phyloP scores from a whole-genome alignment of 768 basidiomycete species.

The Lactifluus pinguis region DNA sequence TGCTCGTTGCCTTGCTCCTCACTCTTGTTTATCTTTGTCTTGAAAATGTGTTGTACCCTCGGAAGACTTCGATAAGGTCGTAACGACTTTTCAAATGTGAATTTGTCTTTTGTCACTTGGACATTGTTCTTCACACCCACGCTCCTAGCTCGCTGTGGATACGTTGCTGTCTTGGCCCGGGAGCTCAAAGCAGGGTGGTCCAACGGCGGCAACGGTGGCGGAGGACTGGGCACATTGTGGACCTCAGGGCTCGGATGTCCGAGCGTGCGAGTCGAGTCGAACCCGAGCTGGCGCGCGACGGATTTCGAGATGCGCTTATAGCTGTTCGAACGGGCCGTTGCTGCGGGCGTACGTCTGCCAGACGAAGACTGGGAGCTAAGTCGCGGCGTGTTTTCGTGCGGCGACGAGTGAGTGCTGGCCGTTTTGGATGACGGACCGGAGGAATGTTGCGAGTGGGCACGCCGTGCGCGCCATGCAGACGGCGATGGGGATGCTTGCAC shows the following conservation, averaged over 20 bases:
- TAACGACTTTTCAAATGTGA: slow-evolving; percentile 23
- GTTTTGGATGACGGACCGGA: slow-evolving; percentile 19
- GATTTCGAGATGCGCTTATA: slow-evolving; percentile 23
- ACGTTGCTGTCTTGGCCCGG: slow-evolving; percentile 16
- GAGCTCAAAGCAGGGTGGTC: slow-evolving; percentile 27
- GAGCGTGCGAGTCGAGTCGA: slow-evolving; percentile 35
- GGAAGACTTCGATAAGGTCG: slow-evolving; percentile 26
- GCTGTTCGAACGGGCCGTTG: neutral
- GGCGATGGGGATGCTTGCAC: slow-evolving; percentile 9
- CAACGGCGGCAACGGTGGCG: slow-evolving; percentile 49
- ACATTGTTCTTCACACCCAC: slow-evolving; percentile 12
- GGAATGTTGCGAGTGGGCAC: slow-evolving; percentile 16
- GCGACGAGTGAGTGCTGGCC: slow-evolving; percentile 26
- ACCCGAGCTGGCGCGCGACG: slow-evolving; percentile 19
- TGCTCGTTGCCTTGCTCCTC: neutral
- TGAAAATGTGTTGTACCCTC: slow-evolving; percentile 23
- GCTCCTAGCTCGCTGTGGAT: slow-evolving; percentile 17
- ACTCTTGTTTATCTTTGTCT: slow-evolving; percentile 6
- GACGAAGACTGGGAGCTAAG: slow-evolving; percentile 22
- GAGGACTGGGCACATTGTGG: slow-evolving; percentile 23
- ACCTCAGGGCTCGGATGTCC: slow-evolving; percentile 30
- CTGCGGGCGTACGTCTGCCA: slow-evolving; percentile 19
- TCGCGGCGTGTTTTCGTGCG: slow-evolving; percentile 18
- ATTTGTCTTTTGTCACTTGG: neutral
- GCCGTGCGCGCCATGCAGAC: slow-evolving; percentile 19